Conservation (phyloP, 257 asterid species). For the Solanum clarkiae region DNA sequence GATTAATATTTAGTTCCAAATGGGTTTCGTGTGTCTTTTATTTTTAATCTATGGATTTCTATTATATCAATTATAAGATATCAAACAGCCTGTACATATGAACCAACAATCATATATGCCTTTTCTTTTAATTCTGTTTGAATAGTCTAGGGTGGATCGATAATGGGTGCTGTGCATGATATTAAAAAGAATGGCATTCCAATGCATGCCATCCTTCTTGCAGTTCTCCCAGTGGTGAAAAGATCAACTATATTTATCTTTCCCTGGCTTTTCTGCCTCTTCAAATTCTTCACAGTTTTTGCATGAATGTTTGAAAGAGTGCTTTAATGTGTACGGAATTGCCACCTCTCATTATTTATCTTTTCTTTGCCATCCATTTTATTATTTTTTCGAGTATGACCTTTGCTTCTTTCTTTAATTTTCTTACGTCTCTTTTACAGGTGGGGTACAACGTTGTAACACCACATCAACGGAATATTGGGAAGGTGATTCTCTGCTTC, state of each 20-base stretch:
- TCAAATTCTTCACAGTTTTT: not conserved
- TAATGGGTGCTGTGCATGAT: not conserved
- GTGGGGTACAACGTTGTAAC: conserved; percentile 59
- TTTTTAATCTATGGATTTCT: not conserved
- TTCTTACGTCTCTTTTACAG: conserved; percentile 21
- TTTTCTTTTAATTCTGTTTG: not conserved
- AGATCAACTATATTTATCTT: not conserved
- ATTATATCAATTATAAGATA: not conserved
- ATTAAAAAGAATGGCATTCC: not conserved
- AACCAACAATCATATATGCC: not conserved
- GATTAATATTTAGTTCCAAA: not conserved
- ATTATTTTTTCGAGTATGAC: not conserved
- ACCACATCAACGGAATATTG: conserved; percentile 29
- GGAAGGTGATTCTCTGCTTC: conserved; percentile 30
- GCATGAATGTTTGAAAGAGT: not conserved
- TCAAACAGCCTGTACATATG: not conserved
- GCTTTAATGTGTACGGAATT: not conserved
- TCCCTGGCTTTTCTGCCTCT: not conserved
- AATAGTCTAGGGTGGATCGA: not conserved
- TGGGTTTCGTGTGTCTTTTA: not conserved
- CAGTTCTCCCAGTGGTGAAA: not conserved
- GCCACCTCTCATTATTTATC: not conserved
- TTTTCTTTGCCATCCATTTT: not conserved
- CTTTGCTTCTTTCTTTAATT: not conserved
- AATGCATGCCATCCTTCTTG: not conserved